Base-by-base conservation (phyloP, 352 stramenopile species). In the Globisporangium solare region DNA sequence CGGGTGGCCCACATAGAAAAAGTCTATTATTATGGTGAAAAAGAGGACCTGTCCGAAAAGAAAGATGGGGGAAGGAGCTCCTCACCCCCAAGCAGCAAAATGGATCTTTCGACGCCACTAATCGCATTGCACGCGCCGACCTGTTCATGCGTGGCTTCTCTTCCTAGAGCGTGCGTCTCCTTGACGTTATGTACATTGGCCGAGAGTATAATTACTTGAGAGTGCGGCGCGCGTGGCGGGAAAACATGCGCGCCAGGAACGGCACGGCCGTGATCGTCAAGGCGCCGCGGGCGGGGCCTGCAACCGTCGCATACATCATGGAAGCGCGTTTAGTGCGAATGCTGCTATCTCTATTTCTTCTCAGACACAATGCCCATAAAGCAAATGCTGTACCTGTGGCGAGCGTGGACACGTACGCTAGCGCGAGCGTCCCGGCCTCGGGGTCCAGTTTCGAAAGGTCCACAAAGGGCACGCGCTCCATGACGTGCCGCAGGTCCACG, bases 401-500 rank as follows among this genome's bases (percentile, higher is more conserved):
- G 55, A 93, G 83, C 8, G 97, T 92, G 18, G 94, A 86, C 58
- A 99, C 96, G 71, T 99, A 99, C 46, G 84, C 83, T 48, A 93
- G 72, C 35, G 79, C 70, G 45, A 95, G 64, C 27, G 70, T 89
- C 14, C 82, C 70, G 1, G 82, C 79, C 20, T 91, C 71, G 6
- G 76, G 76, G 61, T 95, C 74, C 42, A 93, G 60, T 63, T 79
- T 77, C 27, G 73, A 75, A 47, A 87, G 50, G 51, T 92, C 75
- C 13, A 94, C 68, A 61, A 92, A 88, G 2, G 84, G 84, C 22
- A 92, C 61, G 45, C 72, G 75, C 56, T 71, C 64, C 20, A 87
- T 67, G 41, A 77, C 50, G 17, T 71, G 58, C 41, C 85, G 64
- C 22, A 94, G 68, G 47, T 94, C 71, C 17, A 90, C 54, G 54